phyloP scores from a whole-genome alignment of 2,329 filamentous ascomycete genomes.

The Colletotrichum paranaense region DNA sequence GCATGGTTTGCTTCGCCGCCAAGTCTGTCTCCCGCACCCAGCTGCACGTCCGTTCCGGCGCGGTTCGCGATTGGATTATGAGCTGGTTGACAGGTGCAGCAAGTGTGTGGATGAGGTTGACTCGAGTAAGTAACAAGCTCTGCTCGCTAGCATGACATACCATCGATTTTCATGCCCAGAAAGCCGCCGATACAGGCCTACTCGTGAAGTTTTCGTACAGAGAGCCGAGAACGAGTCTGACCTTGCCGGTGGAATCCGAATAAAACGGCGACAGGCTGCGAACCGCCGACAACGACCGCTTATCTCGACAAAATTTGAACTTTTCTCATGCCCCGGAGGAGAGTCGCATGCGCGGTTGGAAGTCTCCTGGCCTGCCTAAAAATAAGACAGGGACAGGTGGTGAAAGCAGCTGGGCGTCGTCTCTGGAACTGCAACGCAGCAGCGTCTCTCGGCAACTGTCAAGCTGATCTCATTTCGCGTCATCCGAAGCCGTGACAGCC shows the following conservation, averaged over 20 bases:
- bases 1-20: not conserved
- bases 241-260: not conserved
- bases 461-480: slow-evolving; percentile 7
- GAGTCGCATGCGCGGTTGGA: not conserved
- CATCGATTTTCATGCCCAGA: not conserved
- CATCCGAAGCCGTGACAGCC: slow-evolving; percentile 9
- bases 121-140: not conserved
- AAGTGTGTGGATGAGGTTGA: slow-evolving; percentile 9
- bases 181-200: not conserved
- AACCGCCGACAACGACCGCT: not conserved
- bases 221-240: slow-evolving; percentile 6
- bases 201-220: not conserved
- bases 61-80: slow-evolving; percentile 27
- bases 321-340: not conserved
- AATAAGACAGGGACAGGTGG: not conserved
- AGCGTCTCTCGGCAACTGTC: not conserved
- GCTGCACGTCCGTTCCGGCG: slow-evolving; percentile 12
- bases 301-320: slow-evolving; percentile 3
- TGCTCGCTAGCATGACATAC: not conserved
- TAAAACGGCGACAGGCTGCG: not conserved
- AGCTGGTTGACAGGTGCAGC: slow-evolving; percentile 17
- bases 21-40: not conserved
- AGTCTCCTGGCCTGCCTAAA: not conserved
- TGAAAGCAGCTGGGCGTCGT: not conserved
- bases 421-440: not conserved